phyloP scores from a whole-genome alignment of 2,329 filamentous ascomycete genomes.

The Cercospora zeae-maydis region DNA sequence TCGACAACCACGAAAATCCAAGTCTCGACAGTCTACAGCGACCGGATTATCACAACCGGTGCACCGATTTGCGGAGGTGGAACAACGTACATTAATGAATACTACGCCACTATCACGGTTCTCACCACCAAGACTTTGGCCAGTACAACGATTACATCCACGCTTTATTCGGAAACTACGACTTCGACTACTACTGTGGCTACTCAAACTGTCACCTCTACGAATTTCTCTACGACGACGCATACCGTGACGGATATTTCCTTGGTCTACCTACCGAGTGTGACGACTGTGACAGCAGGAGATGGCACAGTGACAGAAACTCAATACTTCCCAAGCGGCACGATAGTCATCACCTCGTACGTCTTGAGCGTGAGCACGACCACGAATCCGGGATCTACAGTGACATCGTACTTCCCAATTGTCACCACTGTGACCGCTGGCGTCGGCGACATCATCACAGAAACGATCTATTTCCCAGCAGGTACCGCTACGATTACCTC shows the following conservation, averaged over 20 bases:
- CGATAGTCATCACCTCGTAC: background rate
- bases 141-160: background rate
- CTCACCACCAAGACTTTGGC: background rate
- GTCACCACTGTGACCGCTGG: background rate
- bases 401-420: background rate
- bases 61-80: background rate
- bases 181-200: background rate
- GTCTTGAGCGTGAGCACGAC: background rate
- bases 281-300: background rate
- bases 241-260: background rate
- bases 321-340: background rate
- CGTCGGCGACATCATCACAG: background rate
- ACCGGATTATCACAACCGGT: background rate
- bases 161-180: background rate
- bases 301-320: background rate
- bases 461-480: background rate
- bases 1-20: background rate
- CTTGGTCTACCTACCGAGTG: background rate
- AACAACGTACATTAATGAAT: background rate
- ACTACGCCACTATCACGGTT: background rate
- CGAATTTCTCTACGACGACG: background rate
- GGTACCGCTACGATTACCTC: background rate
- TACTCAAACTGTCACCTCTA: background rate
- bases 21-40: background rate
- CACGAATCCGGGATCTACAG: background rate